These are phyloP conservation scores for Emericellopsis atlantica DNA, from an alignment of 2,329 filamentous ascomycete species.

Conservation along the genomic window DNA sequence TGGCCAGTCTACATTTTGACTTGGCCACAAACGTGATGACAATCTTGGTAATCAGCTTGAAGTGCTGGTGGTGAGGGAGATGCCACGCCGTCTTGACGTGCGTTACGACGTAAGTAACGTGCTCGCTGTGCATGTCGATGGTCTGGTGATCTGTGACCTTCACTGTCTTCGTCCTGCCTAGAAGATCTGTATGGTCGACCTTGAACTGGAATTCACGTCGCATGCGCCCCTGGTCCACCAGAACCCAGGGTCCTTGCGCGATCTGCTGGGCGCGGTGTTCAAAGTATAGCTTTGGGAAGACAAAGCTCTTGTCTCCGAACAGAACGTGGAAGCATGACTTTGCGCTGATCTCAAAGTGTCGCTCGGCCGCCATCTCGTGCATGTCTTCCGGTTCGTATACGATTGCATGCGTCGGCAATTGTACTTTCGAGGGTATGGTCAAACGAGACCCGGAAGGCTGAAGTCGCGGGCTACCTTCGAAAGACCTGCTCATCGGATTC, in stretches of 20 bases:
- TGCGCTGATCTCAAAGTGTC: conserved; percentile 79
- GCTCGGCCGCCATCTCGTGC: conserved; percentile 61
- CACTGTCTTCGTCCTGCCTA: conserved; percentile 47
- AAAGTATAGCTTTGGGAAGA: conserved; percentile 85
- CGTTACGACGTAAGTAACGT: conserved; percentile 54
- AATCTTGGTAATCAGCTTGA: conserved; percentile 77
- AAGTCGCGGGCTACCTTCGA: conserved; percentile 21
- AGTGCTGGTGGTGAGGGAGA: conserved; percentile 66
- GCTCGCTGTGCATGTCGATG: conserved; percentile 72
- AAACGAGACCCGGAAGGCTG: conserved; percentile 18
- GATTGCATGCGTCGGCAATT: conserved; percentile 69
- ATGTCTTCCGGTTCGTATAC: conserved; percentile 76
- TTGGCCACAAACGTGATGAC: conserved; percentile 91
- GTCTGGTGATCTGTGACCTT: conserved; percentile 72
- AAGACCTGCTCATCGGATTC: conserved; percentile 14
- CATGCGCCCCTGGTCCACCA: conserved; percentile 59
- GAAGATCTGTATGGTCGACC: conserved; percentile 52
- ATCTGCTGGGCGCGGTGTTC: conserved; percentile 70
- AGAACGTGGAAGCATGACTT: conserved; percentile 94
- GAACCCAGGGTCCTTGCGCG: conserved; percentile 74
- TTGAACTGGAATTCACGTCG: conserved; percentile 72
- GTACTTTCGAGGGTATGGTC: conserved; percentile 54
- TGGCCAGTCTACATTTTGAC: conserved; percentile 79
- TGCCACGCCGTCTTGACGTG: conserved; percentile 63
- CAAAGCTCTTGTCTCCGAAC: conserved; percentile 90